These are phyloP conservation scores for Smallanthus sonchifolius DNA, from an alignment of 129 eudicot species.

Conservation along the genomic window DNA sequence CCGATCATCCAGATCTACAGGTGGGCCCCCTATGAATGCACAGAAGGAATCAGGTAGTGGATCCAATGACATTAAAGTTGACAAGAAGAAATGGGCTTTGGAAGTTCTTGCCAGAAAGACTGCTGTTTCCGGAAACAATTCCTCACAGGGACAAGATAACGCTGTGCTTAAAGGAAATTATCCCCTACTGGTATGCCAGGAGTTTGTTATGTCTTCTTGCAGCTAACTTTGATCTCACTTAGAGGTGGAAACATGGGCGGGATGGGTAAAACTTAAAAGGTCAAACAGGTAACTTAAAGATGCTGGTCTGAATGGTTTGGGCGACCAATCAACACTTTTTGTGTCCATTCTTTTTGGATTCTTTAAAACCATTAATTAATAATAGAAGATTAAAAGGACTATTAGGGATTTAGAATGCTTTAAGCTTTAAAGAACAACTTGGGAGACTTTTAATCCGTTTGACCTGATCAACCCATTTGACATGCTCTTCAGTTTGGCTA, in stretches of 20 bases:
- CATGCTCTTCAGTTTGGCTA: neutral
- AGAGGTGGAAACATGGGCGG: slow-evolving; percentile 1
- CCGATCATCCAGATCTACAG: slow-evolving; percentile 28
- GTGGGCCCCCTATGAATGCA: slow-evolving; percentile 31
- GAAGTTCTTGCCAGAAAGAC: slow-evolving; percentile 90
- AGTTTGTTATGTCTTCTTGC: slow-evolving; percentile 16
- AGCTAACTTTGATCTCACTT: neutral
- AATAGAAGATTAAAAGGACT: neutral
- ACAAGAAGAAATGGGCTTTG: slow-evolving; percentile 87
- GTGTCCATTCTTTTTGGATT: neutral
- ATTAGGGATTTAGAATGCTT: neutral
- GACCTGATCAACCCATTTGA: neutral
- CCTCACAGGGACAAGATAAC: slow-evolving; percentile 52
- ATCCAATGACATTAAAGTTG: slow-evolving; percentile 38
- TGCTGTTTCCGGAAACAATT: slow-evolving; percentile 46
- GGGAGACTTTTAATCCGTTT: neutral
- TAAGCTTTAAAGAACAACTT: neutral
- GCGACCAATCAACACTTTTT: neutral
- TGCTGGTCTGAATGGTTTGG: neutral
- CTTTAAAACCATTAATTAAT: neutral
- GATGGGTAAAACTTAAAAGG: slow-evolving; percentile 8
- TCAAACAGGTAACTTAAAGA: neutral
- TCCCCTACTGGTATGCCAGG: slow-evolving; percentile 60
- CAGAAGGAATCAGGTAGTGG: slow-evolving; percentile 40
- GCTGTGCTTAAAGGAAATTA: slow-evolving; percentile 64